Percentiles rank a stretch among this genome's conserved stretches.
phyloP scores from a whole-genome alignment of 2,329 filamentous ascomycete species.

The Calonectria pseudoturangicola region DNA sequence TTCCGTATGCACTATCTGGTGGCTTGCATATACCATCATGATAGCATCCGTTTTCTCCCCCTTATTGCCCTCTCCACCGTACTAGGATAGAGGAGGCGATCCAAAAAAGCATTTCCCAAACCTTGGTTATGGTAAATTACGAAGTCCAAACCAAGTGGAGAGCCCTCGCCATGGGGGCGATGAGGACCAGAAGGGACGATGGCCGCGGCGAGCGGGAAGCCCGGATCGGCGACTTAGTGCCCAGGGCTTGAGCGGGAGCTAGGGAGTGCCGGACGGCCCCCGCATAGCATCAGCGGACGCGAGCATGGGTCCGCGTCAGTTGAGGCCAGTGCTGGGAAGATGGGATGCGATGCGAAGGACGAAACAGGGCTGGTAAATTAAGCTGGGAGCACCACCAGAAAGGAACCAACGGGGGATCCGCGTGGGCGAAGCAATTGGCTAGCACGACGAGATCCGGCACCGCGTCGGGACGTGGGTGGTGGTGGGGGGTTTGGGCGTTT shows the following conservation, averaged over 20 bases:
- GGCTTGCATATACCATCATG: constrained; percentile 12
- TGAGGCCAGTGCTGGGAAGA: neutral
- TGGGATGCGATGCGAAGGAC: neutral
- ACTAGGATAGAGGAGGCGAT: constrained; percentile 5
- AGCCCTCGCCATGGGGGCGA: neutral
- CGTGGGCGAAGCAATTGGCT: constrained; percentile 28
- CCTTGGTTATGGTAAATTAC: constrained; percentile 40
- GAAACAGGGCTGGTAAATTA: constrained; percentile 25
- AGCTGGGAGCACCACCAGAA: neutral
- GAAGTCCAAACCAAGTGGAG: constrained; percentile 26
- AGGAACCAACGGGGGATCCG: constrained; percentile 17
- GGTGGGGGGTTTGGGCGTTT: constrained; percentile 6
- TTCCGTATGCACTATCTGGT: constrained; percentile 6
- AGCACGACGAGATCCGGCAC: constrained; percentile 25
- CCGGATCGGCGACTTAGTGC: constrained; percentile 33
- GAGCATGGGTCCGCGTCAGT: constrained; percentile 20
- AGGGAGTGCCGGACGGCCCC: constrained; percentile 33
- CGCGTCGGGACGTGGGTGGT: constrained; percentile 10
- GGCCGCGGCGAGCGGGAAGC: constrained; percentile 29
- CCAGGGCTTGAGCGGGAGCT: constrained; percentile 34
- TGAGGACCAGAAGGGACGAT: neutral
- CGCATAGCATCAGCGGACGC: constrained; percentile 15
- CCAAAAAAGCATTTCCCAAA: constrained; percentile 15
- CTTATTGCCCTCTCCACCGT: constrained; percentile 9
- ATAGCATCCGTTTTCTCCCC: constrained; percentile 25